These are phyloP conservation scores for Phoenix roebelenii DNA, from an alignment of 176 grass and related monocot genomes.

Conservation along the genomic window DNA sequence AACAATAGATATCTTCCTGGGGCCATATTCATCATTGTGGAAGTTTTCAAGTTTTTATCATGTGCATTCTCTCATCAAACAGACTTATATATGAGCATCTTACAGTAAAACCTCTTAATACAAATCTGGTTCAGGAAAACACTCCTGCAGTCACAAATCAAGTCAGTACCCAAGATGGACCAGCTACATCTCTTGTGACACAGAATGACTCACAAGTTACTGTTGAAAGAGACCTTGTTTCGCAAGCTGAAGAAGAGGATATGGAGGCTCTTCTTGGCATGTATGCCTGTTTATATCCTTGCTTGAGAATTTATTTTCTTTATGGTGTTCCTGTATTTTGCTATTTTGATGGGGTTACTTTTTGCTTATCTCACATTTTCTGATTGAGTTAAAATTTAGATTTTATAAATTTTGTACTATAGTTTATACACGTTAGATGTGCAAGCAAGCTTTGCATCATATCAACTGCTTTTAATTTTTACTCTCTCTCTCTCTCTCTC, in stretches of 20 bases:
- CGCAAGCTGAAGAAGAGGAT: constrained; percentile 83
- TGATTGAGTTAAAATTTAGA: no score
- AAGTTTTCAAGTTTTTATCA: no score
- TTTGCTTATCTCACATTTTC: not conserved
- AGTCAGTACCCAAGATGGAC: constrained; percentile 34
- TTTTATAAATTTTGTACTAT: no score
- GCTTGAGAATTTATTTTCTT: not conserved
- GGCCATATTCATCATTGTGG: no score
- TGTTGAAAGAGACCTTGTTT: constrained; percentile 71
- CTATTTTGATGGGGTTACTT: not conserved
- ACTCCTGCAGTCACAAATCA: constrained; percentile 43
- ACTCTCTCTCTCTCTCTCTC: no score
- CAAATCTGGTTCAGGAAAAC: constrained; percentile 46
- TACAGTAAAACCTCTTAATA: no score
- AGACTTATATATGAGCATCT: no score
- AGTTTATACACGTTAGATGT: no score
- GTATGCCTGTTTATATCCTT: constrained; percentile 28
- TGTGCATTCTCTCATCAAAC: no score
- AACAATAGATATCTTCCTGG: no score
- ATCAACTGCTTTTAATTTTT: no score
- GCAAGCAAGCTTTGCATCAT: no score
- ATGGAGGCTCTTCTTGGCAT: constrained; percentile 69
- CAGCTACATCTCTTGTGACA: constrained; percentile 26
- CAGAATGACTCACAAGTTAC: constrained; percentile 43
- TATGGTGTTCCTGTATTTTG: not conserved